Evolutionary conservation across 768 basidiomycete species (phyloP), one percentile per base, ranked within the genome.

Genomic region (Ephemerocybe angulata): DNA sequence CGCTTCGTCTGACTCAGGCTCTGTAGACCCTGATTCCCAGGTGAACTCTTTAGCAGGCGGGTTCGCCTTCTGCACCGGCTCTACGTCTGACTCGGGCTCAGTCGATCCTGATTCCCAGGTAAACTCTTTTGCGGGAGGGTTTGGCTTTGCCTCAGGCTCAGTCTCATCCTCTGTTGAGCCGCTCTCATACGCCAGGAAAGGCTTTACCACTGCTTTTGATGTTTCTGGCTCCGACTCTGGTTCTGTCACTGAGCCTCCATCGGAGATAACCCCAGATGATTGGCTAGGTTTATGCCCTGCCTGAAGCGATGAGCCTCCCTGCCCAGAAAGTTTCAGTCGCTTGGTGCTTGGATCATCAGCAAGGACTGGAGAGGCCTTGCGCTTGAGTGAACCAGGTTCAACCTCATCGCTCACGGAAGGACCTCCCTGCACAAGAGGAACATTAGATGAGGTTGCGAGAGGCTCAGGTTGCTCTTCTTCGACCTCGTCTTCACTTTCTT

Each of bases 1-100:
- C n/a, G n/a, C n/a, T n/a, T n/a, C n/a, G n/a, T n/a, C n/a, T n/a
- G 62, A 60, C 27, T 70, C 76, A 10, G 81, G 67, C 59, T 86
- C 74, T 19, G 40, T 42, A 13, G 22, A n/a, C n/a, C n/a, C n/a
- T n/a, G n/a, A n/a, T n/a, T n/a, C n/a, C n/a, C n/a, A n/a, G n/a
- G n/a, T n/a, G n/a, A n/a, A n/a, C n/a, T n/a, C n/a, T n/a, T n/a
- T n/a, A n/a, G n/a, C n/a, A n/a, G n/a, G n/a, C n/a, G n/a, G n/a
- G n/a, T n/a, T n/a, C n/a, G n/a, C n/a, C n/a, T n/a, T n/a, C n/a
- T n/a, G n/a, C n/a, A n/a, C n/a, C n/a, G n/a, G n/a, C n/a, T n/a
- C n/a, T n/a, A n/a, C n/a, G n/a, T n/a, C 40, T 21, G 40, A 42
- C 6, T 44, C 42, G 8, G 81, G 67, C 60, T 86, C 73, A 22